Base-by-base conservation (phyloP, 202 grass and related monocot genomes). In the Dendrocalamus latiflorus region DNA sequence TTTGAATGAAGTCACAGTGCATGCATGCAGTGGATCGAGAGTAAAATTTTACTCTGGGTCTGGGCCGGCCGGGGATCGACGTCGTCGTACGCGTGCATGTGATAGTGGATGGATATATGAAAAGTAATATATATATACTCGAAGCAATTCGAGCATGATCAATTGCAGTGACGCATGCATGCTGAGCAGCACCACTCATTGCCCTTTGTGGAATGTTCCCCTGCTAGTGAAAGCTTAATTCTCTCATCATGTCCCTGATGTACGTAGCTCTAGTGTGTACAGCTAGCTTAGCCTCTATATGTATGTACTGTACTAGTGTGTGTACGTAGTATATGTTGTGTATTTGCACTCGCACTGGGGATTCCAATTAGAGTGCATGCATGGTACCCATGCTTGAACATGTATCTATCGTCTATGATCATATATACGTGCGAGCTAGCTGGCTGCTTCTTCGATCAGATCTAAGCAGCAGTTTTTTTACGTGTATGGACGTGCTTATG, bases 161-260 rank as follows among this genome's bases (percentile, higher is more conserved):
- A 78, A 82, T 82, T 86, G 65, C 48, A 42, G 83, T 86, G 83
- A 89, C 78, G 78, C 88, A 82, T 65, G 83, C 82, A 85, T 34
- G 75, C 41, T 63, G 39, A 75, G 10, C 47, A 28, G 81, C 78
- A 83, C 43, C 59, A 83, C 88, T 90, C 88, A 90, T 90, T 87
- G 65, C 84, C 16, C 75, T 83, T 76, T 75, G 84, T 84, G 88
- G 88, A 86, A 87, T 90, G 88, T 87, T 83, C 64, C 88, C 82
- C 43, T 1, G 24, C 69, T 68, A 74, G 1, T 55, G 33, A 89
- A 89, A 89, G 87, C 36, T n/a, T n/a, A n/a, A n/a, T 76, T 72
- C 73, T 71, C 43, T 88, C 61, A 80, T 80, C 21, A 72, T 82
- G 72, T 72, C 79, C 62, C 42, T n/a, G n/a, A n/a, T n/a, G n/a